Percentiles rank a stretch among this genome's conserved stretches.
Evolutionary conservation across 345 rosid species (phyloP).

Genomic region (Salix viminalis): DNA sequence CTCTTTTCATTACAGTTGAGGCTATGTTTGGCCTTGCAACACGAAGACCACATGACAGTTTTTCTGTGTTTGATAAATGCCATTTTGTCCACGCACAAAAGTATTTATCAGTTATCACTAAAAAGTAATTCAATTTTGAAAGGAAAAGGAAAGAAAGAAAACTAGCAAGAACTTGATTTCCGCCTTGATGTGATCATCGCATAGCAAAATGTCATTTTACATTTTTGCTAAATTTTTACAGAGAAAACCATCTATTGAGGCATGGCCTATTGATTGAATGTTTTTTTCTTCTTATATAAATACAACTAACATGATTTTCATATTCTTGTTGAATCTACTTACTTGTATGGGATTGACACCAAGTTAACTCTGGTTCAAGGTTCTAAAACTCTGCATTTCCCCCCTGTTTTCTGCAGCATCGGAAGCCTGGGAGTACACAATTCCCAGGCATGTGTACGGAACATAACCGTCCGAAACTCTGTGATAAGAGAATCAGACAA

Average conservation of each 20-base stretch:
- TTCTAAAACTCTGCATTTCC: neutral
- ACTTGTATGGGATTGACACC: neutral
- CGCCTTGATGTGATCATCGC: neutral
- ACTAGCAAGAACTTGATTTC: neutral
- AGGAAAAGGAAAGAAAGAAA: neutral
- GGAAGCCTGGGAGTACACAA: slow-evolving; percentile 95
- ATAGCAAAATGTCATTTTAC: neutral
- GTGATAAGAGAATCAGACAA: slow-evolving; percentile 81
- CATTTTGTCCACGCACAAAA: neutral
- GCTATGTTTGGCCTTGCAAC: neutral
- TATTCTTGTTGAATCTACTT: neutral
- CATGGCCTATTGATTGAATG: neutral
- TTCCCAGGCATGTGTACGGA: slow-evolving; percentile 88
- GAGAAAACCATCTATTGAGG: neutral
- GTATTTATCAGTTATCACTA: neutral
- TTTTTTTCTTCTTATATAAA: too few relatives aligned
- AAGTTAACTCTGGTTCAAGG: neutral
- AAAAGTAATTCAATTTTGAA: neutral
- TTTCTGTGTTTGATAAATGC: neutral
- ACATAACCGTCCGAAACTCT: slow-evolving; percentile 68
- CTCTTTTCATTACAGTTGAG: neutral
- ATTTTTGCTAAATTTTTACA: neutral
- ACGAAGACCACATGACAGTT: neutral
- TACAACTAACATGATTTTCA: neutral
- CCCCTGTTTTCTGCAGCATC: slow-evolving; percentile 43